Evolutionary conservation across 2,329 filamentous ascomycete genomes (phyloP), one percentile per base, ranked within the genome.

Genomic region (Colletotrichum filicis): DNA sequence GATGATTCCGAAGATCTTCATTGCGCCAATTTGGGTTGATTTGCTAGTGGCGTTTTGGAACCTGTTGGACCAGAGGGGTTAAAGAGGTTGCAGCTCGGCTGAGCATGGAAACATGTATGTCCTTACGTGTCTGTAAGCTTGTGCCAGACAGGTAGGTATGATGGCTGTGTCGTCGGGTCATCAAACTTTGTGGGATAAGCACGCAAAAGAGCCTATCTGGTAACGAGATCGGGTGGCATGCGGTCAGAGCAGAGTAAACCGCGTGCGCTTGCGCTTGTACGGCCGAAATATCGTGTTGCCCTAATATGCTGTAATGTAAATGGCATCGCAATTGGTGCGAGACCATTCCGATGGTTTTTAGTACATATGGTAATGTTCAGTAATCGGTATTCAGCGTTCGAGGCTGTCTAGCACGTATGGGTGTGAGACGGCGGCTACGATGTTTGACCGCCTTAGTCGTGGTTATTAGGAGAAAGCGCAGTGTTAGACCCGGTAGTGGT

Each of bases 1-100:
- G 37, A 30, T 26, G 55, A 55, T 53, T 37, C 26, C 61, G 67
- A 66, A 49, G 67, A 66, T 70, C 55, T 55, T 24, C 37, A 55
- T 70, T 30, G 67, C 67, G 37, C 53, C 67, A 66, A 37, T 32
- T 8, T 65, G 26, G 55, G 19, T 49, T 22, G 42, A 49, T n/a
- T 58, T 30, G 28, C 12, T 59, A 37, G 60, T 32, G 6, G 30
- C 42, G 35, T 30, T 35, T 14, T 22, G 37, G n/a, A 12, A 32
- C 11, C 35, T 42, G 28, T n/a, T n/a, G 26, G 55, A 22, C 28
- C 26, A 63, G 28, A 24, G 14, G 22, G 26, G 56, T 22, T 11
- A 2, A 61, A 53, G 12, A 52, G 26, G 56, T 46, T 53, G 58
- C 66, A 68, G 58, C 66, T 63, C 58, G 66, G 24, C 58, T 30